Evolutionary conservation across 192 early-diverging fungal species (phyloP).

Genomic region (Phlyctochytrium arcticum): DNA sequence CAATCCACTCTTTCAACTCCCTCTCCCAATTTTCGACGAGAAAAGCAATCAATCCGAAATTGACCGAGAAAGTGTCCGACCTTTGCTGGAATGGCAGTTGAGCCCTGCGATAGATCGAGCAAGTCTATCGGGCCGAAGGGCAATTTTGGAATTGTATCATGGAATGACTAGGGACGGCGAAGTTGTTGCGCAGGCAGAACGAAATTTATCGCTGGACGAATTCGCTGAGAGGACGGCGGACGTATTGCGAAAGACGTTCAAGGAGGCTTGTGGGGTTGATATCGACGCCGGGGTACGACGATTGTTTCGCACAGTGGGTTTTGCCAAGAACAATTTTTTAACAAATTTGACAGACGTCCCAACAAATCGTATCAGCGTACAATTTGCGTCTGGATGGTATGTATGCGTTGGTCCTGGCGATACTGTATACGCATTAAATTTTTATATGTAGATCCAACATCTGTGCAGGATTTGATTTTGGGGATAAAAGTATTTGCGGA

Average conservation of each 20-base stretch:
- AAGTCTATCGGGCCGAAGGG: neutral
- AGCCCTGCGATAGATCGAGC: slow-evolving; percentile 12
- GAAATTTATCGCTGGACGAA: too few species aligned
- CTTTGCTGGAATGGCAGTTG: slow-evolving; percentile 4
- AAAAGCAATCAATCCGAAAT: neutral
- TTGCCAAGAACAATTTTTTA: neutral
- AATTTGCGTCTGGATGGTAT: neutral
- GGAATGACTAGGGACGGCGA: too few species aligned
- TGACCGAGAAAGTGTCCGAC: slow-evolving; percentile 2
- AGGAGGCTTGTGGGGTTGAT: slow-evolving; percentile 12
- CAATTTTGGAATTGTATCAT: too few species aligned
- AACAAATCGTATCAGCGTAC: slow-evolving; percentile 11
- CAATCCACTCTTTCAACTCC: slow-evolving; percentile 1
- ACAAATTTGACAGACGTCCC: neutral
- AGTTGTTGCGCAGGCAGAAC: too few species aligned
- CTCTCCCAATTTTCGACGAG: slow-evolving; percentile 10
- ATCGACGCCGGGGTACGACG: neutral
- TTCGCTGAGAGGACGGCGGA: neutral
- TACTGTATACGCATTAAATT: too few species aligned
- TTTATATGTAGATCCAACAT: neutral
- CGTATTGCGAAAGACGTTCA: neutral
- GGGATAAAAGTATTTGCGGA: slow-evolving; percentile 11
- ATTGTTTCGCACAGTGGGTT: neutral
- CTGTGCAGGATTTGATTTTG: slow-evolving; percentile 11
- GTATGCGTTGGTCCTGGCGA: too few species aligned